Evolutionary conservation across 2,329 filamentous ascomycete species (phyloP), one percentile per base, ranked within the genome.

Genomic region (Pseudogymnoascus sp.): DNA sequence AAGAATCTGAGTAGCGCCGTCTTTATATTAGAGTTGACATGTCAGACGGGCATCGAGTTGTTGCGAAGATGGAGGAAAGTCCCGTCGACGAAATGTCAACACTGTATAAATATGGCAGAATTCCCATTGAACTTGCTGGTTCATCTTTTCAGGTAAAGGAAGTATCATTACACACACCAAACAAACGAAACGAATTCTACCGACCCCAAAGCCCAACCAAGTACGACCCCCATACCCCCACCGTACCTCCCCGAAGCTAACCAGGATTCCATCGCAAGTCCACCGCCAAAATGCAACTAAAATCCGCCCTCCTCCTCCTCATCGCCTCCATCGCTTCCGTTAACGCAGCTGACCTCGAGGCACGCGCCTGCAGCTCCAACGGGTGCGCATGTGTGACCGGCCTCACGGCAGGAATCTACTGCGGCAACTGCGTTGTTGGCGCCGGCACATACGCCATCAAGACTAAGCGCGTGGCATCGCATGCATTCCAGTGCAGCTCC

Each of bases 401-500:
- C 3, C 62, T 65, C 11, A 22, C 25, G 2, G 65, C 67, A 28
- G 65, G 65, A 28, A 62, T 64, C 6, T 66, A 67, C 60, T 68
- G 66, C 60, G 65, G 65, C 8, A 64, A 64, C 58, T 68, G 66
- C 37, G 63, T 66, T 3, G 64, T 66, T 11, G 64, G 64, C 9
- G 64, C 65, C 1, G 67, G 65, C 12, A 64, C 63, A 1, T 65
- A 60, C 38, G 67, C 66, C n/a, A 60, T 68, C 61, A 61, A 59
- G 22, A 61, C 65, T 9, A 68, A 68, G 65, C 60, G 67, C 12
- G 63, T 66, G 12, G 18, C 28, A 6, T 61, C 30, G 4, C 65
- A 69, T 38, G 62, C 65, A 1, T 69, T 64, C 57, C 65, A 69
- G 63, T 69, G 67, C 60, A 64, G 59, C 22, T 39, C 66, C 5